These are phyloP conservation scores for Saksenaea vasiformis DNA, from an alignment of 371 early-diverging fungal species.

Conservation along the genomic window DNA sequence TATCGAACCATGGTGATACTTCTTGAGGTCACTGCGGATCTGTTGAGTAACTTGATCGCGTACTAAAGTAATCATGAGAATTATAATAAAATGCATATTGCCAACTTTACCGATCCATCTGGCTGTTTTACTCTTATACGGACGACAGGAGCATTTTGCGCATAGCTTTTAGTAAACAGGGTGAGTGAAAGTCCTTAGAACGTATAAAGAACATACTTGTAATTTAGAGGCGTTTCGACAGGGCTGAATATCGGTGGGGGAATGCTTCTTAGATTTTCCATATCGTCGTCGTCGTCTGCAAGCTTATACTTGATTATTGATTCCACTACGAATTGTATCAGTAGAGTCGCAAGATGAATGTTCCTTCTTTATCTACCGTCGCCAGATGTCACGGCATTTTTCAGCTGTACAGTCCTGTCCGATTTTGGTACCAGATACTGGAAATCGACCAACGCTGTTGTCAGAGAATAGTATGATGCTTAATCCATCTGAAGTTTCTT, in stretches of 20 bases:
- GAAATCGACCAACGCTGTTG: constrained; percentile 59
- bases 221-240: constrained; percentile 40
- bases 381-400: constrained; percentile 34
- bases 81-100: no score
- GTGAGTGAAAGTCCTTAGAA: background rate
- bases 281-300: constrained; percentile 29
- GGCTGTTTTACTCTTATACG: constrained; percentile 48
- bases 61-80: constrained; percentile 18
- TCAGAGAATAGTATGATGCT: background rate
- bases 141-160: constrained; percentile 47
- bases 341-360: background rate
- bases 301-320: constrained; percentile 37
- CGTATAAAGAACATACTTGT: constrained; percentile 38
- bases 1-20: constrained; percentile 10
- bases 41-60: constrained; percentile 32
- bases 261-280: constrained; percentile 30
- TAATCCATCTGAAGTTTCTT: background rate
- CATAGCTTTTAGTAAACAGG: constrained; percentile 36
- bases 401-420: constrained; percentile 41
- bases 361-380: constrained; percentile 36
- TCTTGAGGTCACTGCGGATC: background rate
- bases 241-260: constrained; percentile 62
- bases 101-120: constrained; percentile 46
- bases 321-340: constrained; percentile 20
- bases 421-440: constrained; percentile 50